Evolutionary conservation across 2,329 filamentous ascomycete species (phyloP).

Genomic region (Gnomoniopsis sp.): DNA sequence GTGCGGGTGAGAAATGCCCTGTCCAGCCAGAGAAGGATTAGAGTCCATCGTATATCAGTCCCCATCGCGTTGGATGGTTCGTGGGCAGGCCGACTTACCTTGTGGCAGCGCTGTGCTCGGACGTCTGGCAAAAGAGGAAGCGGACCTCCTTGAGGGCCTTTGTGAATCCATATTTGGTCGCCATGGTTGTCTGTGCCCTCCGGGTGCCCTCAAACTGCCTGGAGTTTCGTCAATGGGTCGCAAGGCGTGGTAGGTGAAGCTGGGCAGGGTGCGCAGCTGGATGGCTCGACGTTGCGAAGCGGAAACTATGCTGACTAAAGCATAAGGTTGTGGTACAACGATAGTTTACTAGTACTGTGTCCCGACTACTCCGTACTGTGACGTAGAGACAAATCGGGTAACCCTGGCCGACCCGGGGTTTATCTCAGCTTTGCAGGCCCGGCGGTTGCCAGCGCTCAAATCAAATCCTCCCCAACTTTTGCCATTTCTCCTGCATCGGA

Average conservation of each 20-base stretch:
- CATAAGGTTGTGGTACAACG: no score
- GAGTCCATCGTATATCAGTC: neutral
- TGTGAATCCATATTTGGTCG: constrained; percentile 87
- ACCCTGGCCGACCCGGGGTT: no score
- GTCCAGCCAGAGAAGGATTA: neutral
- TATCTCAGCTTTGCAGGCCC: neutral
- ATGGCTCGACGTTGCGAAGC: neutral
- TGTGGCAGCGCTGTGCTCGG: constrained; percentile 82
- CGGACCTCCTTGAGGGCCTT: constrained; percentile 90
- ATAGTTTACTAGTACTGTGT: no score
- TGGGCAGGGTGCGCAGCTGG: neutral
- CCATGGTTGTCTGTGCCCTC: constrained; percentile 57
- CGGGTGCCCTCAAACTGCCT: neutral
- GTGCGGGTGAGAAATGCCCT: constrained; percentile 87
- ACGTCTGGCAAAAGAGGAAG: constrained; percentile 95
- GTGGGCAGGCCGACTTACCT: constrained; percentile 55
- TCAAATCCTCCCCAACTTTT: constrained; percentile 1
- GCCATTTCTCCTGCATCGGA: constrained; percentile 7
- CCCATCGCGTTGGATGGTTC: neutral
- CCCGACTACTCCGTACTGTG: no score
- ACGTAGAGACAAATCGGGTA: no score
- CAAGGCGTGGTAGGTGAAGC: constrained; percentile 14
- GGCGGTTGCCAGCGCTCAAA: neutral
- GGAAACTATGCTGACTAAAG: neutral
- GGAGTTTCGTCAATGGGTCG: constrained; percentile 22